Conservation (phyloP, 345 rosid species). For the Arabidopsis suecica region DNA sequence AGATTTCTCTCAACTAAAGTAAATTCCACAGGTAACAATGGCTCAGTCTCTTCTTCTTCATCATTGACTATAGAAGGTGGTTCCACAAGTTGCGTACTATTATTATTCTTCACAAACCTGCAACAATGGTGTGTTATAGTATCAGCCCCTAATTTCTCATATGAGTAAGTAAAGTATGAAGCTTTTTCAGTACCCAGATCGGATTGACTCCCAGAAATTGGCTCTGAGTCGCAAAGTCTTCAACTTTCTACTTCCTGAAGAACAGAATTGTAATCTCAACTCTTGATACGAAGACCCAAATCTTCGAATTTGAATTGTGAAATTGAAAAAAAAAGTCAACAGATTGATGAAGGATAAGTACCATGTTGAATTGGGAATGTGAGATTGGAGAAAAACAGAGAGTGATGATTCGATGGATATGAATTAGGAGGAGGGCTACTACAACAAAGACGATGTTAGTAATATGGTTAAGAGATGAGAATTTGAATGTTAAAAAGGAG, state of each 20-base stretch:
- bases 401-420: slow-evolving; percentile 39
- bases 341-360: slow-evolving; percentile 11
- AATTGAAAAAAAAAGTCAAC: background rate
- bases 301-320: background rate
- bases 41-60: slow-evolving; percentile 64
- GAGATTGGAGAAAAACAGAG: slow-evolving; percentile 33
- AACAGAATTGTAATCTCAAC: background rate
- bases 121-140: slow-evolving; percentile 12
- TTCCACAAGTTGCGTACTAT: slow-evolving; percentile 70
- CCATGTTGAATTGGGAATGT: slow-evolving; percentile 16
- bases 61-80: slow-evolving; percentile 50
- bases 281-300: background rate
- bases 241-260: slow-evolving; percentile 65
- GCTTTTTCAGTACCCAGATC: slow-evolving; percentile 63
- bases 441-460: background rate
- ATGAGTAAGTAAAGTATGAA: slow-evolving; percentile 26
- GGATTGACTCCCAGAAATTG: slow-evolving; percentile 82
- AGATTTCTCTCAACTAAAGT: slow-evolving; percentile 69
- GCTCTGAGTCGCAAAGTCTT: slow-evolving; percentile 61
- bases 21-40: slow-evolving; percentile 68
- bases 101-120: slow-evolving; percentile 68
- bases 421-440: slow-evolving; percentile 33
- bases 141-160: background rate
- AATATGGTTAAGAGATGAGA: background rate
- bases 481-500: slow-evolving; percentile 7